Percentiles rank a stretch among this genome's conserved stretches.
Evolutionary conservation across 371 early-diverging fungal genomes (phyloP).

Genomic region (Mucor indicus): DNA sequence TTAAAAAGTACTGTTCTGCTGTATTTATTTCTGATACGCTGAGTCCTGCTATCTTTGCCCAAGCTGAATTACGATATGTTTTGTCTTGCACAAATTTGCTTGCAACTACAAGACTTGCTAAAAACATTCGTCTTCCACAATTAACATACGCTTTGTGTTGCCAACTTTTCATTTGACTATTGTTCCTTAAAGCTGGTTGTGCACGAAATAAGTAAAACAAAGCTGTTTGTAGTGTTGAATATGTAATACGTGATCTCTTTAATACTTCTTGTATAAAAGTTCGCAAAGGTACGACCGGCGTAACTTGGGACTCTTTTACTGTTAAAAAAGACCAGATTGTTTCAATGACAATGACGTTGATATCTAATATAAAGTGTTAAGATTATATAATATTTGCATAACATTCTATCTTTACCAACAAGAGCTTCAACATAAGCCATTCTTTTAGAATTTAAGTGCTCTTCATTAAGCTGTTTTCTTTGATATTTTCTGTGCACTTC

Average conservation of each 20-base stretch:
- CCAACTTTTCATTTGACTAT: constrained; percentile 1
- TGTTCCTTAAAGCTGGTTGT: constrained; percentile 24
- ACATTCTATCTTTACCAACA: constrained; percentile 36
- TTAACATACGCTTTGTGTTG: constrained; percentile 38
- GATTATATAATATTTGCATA: not conserved
- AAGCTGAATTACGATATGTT: constrained; percentile 77
- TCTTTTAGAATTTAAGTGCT: constrained; percentile 20
- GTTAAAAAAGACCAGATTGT: constrained; percentile 44
- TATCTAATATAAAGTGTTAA: constrained; percentile 31
- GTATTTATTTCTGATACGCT: constrained; percentile 69
- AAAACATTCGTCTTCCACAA: constrained; percentile 79
- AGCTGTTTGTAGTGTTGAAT: constrained; percentile 75
- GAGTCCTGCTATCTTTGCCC: constrained; percentile 80
- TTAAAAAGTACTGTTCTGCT: constrained; percentile 73
- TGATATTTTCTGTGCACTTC: no score
- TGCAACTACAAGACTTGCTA: constrained; percentile 74
- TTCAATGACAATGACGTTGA: constrained; percentile 58
- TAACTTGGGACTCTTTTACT: constrained; percentile 24
- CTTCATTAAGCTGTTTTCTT: no score
- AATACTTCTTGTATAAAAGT: constrained; percentile 77
- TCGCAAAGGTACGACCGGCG: constrained; percentile 61
- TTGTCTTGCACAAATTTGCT: constrained; percentile 79
- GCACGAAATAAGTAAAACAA: constrained; percentile 67
- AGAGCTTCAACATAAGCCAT: constrained; percentile 51
- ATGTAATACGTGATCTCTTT: constrained; percentile 74